Base-by-base conservation (phyloP, 495 filamentous ascomycete genomes). In the Glonium stellatum region DNA sequence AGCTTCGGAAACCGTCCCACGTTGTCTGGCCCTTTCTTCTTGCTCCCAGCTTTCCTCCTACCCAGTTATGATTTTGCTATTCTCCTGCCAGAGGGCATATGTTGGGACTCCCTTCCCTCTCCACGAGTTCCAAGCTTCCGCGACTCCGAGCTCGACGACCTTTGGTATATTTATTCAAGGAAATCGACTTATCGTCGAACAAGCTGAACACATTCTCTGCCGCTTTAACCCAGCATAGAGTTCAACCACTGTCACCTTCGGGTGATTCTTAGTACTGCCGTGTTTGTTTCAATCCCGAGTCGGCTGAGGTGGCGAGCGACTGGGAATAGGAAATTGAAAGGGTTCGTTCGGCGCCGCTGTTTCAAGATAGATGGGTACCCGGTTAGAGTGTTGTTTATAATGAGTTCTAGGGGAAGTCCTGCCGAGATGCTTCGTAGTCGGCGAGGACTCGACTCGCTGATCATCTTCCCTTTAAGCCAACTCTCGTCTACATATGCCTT, bases 151-250 rank as follows among this genome's bases (percentile, higher is more conserved):
- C n/a, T 23, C 58, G 58, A 39, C 58, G 63, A 39, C 39, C 21
- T 31, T 49, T 52, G 1, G 67, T 63, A 41, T 71, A 57, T n/a
- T 69, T 70, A 31, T 67, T 71, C 22, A 71, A 70, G 4, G 71
- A 74, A 21, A 81, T 58, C 5, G 80, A 58, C 50, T 74, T 79
- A 58, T 79, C 74, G 55, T 80, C 75, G 8, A 77, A 70, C 1
- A 79, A 66, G 22, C 66, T 57, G 5, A 67, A 72, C 0, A 78
- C 78, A 60, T 76, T 77, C 57, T 80, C 79, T 55, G 77, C 77
- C 0, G 75, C 70, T 15, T 72, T 60, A 39, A 72, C 69, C 9
- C 71, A 65, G 23, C 70, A 58, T 9, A 71, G 41, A 5, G 51
- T 69, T 9, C 69, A 67, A 12, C 70, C 67, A 13, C 64, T 69